Evolutionary conservation across 169 alveolate species (phyloP).

Genomic region (Eimeria mitis): DNA sequence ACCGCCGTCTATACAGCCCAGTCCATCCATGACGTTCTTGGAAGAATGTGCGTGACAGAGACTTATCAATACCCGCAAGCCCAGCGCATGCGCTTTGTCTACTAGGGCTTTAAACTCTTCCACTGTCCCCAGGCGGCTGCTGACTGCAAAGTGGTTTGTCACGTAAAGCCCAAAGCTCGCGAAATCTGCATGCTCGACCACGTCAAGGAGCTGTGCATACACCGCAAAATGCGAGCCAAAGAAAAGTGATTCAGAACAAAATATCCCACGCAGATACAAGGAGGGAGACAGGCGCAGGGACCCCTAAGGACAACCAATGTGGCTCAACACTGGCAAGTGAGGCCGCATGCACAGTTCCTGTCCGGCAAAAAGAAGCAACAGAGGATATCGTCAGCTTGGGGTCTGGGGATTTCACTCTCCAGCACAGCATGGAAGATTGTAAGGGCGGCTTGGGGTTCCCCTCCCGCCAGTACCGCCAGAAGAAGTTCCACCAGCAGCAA

Average conservation of each 20-base stretch:
- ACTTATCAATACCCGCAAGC: slow-evolving; percentile 91
- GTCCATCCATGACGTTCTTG: slow-evolving; percentile 94
- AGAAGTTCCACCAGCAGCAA: not conserved
- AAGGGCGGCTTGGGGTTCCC: not conserved
- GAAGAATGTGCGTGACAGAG: slow-evolving; percentile 94
- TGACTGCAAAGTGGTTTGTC: slow-evolving; percentile 93
- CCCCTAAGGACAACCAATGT: not conserved
- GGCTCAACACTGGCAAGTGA: not conserved
- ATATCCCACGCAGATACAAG: not conserved
- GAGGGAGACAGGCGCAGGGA: not conserved
- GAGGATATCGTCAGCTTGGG: not conserved
- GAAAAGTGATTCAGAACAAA: not conserved
- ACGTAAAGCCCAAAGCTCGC: slow-evolving; percentile 95
- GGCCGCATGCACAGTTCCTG: not conserved
- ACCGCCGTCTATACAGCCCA: slow-evolving; percentile 94
- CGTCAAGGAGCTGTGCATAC: slow-evolving; percentile 91
- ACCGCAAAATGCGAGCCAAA: not conserved
- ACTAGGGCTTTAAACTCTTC: slow-evolving; percentile 94
- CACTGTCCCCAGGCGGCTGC: slow-evolving; percentile 95
- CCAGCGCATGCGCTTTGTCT: slow-evolving; percentile 93
- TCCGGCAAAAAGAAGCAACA: not conserved
- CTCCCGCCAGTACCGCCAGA: not conserved
- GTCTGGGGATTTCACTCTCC: not conserved
- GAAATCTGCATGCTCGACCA: slow-evolving; percentile 95
- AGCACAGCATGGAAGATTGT: not conserved